Evolutionary conservation across 2,329 filamentous ascomycete genomes (phyloP).

Genomic region (Incumbomyces delicatus): DNA sequence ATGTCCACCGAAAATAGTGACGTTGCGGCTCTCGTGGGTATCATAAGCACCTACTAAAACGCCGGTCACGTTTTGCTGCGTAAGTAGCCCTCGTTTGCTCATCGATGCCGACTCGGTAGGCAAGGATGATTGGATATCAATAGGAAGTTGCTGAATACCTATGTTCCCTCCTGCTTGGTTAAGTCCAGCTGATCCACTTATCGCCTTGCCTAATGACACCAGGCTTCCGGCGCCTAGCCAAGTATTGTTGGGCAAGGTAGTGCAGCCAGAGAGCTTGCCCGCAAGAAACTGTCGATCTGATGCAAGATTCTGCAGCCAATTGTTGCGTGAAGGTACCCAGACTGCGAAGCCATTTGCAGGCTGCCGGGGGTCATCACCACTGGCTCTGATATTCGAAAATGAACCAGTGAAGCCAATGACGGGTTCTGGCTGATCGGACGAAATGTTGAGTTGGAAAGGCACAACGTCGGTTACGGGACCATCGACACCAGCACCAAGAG

Average conservation of each 20-base stretch:
- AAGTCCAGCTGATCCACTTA: slow-evolving; percentile 63
- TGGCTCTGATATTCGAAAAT: slow-evolving; percentile 64
- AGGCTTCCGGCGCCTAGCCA: slow-evolving; percentile 76
- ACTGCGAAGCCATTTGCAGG: slow-evolving; percentile 69
- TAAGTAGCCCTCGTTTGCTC: slow-evolving; percentile 22
- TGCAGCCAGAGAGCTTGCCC: slow-evolving; percentile 62
- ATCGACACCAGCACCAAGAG: slow-evolving; percentile 78
- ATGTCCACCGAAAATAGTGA: slow-evolving; percentile 80
- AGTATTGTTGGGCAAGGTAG: slow-evolving; percentile 50
- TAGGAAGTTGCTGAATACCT: slow-evolving; percentile 30
- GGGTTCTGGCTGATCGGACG: slow-evolving; percentile 54
- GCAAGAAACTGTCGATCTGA: slow-evolving; percentile 55
- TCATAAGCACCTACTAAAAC: slow-evolving; percentile 76
- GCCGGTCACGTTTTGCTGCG: slow-evolving; percentile 27
- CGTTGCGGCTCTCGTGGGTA: slow-evolving; percentile 57
- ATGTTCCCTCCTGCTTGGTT: slow-evolving; percentile 23
- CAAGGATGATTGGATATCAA: slow-evolving; percentile 39
- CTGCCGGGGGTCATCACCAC: slow-evolving; percentile 52
- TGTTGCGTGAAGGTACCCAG: slow-evolving; percentile 76
- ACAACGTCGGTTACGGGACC: slow-evolving; percentile 67
- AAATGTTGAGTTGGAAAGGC: slow-evolving; percentile 69
- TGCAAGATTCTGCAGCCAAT: slow-evolving; percentile 77
- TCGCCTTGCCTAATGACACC: slow-evolving; percentile 61
- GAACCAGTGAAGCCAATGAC: slow-evolving; percentile 71
- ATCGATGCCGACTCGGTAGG: slow-evolving; percentile 16